Evolutionary conservation across 2,329 filamentous ascomycete genomes (phyloP).

Genomic region (Botrytis sinoallii): DNA sequence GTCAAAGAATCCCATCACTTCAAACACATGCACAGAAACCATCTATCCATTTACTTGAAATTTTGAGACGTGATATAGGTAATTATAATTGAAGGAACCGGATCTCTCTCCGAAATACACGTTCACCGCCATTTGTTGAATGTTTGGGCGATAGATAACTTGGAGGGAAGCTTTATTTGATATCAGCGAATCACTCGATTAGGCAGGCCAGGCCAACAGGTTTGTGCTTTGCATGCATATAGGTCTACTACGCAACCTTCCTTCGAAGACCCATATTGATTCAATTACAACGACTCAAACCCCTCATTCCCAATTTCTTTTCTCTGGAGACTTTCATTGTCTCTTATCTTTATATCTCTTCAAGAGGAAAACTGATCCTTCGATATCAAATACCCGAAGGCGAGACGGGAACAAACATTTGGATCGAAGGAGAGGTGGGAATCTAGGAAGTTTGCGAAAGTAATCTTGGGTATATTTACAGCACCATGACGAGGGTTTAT

Average conservation of each 20-base stretch:
- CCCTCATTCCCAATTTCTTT: not conserved
- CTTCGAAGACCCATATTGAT: not conserved
- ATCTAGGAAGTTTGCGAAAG: constrained; percentile 10
- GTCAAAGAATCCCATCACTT: constrained; percentile 7
- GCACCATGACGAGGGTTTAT: constrained; percentile 44
- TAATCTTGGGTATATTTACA: not conserved
- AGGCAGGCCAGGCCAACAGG: not conserved
- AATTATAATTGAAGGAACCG: not conserved
- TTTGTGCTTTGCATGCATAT: not conserved
- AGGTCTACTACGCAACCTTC: not conserved
- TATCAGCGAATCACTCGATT: constrained; percentile 6
- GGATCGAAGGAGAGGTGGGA: constrained; percentile 19
- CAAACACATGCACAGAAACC: not conserved
- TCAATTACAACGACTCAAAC: not conserved
- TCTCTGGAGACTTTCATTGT: not conserved
- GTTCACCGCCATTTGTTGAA: not conserved
- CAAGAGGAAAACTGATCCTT: not conserved
- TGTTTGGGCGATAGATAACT: not conserved
- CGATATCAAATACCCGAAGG: not conserved
- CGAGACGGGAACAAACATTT: constrained; percentile 20
- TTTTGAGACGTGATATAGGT: not conserved
- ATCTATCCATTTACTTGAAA: not conserved
- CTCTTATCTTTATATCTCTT: not conserved
- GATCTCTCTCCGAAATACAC: not conserved
- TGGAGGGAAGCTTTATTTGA: not conserved